Evolutionary conservation across 2,329 filamentous ascomycete species (phyloP).

Genomic region (Corniculantispora saksenae): DNA sequence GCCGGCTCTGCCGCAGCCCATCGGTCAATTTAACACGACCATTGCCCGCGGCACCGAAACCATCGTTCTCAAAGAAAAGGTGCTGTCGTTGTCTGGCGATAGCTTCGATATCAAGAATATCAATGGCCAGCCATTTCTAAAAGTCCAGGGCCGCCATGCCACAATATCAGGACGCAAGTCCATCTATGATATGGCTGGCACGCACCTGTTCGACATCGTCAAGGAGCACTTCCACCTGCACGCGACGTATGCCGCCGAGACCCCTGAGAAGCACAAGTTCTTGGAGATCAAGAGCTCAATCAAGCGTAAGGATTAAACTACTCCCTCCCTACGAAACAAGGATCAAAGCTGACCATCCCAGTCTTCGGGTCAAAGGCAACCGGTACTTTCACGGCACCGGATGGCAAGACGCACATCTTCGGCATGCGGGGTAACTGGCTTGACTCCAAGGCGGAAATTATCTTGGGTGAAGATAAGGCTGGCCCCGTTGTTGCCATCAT

Average conservation of each 20-base stretch:
- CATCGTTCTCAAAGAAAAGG: constrained; percentile 61
- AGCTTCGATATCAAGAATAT: constrained; percentile 62
- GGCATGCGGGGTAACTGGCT: constrained; percentile 64
- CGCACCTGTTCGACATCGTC: constrained; percentile 58
- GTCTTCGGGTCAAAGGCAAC: constrained; percentile 56
- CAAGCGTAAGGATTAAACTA: constrained; percentile 41
- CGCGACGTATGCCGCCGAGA: constrained; percentile 52
- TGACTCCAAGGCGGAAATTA: constrained; percentile 59
- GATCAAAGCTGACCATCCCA: constrained; percentile 27
- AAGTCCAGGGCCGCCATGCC: constrained; percentile 56
- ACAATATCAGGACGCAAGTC: constrained; percentile 57
- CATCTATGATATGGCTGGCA: constrained; percentile 53
- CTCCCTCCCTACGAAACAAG: background rate
- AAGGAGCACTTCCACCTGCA: constrained; percentile 55
- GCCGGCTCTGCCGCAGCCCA: constrained; percentile 31
- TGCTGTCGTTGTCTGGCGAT: constrained; percentile 63
- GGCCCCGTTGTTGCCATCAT: constrained; percentile 59
- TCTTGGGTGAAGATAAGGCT: constrained; percentile 44
- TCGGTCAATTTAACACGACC: constrained; percentile 43
- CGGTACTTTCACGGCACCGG: constrained; percentile 55
- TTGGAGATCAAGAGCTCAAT: constrained; percentile 59
- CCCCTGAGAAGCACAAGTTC: constrained; percentile 46
- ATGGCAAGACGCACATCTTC: constrained; percentile 47
- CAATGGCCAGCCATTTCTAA: constrained; percentile 54
- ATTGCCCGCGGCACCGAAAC: constrained; percentile 45